Evolutionary conservation across 108 stramenopile genomes (phyloP).

Genomic region (Nitzschia palea): DNA sequence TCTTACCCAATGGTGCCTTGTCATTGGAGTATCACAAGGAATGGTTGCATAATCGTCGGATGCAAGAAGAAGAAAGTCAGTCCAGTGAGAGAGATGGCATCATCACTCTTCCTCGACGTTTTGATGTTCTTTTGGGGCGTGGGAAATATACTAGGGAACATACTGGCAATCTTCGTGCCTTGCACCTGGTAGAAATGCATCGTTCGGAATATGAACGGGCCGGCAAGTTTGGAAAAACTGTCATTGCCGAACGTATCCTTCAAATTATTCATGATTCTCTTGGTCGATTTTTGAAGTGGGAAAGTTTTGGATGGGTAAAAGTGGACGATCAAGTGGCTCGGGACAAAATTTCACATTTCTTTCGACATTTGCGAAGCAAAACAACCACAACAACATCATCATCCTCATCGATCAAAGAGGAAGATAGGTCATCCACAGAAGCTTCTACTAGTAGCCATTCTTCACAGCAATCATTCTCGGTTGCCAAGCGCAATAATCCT

Average conservation of each 20-base stretch:
- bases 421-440: no score
- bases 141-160: constrained; percentile 16
- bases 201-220: constrained; percentile 23
- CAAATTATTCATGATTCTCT: constrained; percentile 18
- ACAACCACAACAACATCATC: no score
- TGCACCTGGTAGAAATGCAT: constrained; percentile 22
- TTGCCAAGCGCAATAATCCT: no score
- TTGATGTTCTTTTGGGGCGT: constrained; percentile 40
- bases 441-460: no score
- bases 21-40: constrained; percentile 16
- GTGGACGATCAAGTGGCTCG: constrained; percentile 20
- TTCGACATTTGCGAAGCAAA: constrained; percentile 22
- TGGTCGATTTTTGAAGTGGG: constrained; percentile 33
- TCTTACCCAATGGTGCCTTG: constrained; percentile 8
- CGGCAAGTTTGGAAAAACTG: constrained; percentile 29
- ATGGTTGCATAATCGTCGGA: constrained; percentile 15
- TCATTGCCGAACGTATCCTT: constrained; percentile 24
- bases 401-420: no score
- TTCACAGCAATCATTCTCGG: no score
- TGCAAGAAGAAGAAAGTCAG: constrained; percentile 12
- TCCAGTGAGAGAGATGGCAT: background rate
- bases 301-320: constrained; percentile 23
- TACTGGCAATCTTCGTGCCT: constrained; percentile 25
- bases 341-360: constrained; percentile 31
- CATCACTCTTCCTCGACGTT: constrained; percentile 16